Evolutionary conservation across 2,329 filamentous ascomycete genomes (phyloP).

Genomic region (Akanthomyces dipterigenus): DNA sequence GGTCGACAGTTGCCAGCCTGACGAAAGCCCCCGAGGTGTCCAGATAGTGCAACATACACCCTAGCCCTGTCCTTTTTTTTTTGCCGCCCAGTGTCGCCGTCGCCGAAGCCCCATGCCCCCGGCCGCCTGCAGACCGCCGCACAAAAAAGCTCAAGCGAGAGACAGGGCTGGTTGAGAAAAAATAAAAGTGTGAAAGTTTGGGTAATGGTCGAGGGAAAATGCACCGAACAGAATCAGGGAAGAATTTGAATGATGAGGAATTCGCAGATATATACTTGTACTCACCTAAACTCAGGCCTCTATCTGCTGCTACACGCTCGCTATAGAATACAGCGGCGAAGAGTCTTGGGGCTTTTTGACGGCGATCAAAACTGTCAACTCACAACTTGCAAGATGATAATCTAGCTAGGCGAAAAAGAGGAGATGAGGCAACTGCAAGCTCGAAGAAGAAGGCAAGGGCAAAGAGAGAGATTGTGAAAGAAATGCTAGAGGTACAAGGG

Average conservation of each 20-base stretch:
- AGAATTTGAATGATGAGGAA: background rate
- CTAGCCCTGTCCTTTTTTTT: background rate
- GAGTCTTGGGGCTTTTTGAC: background rate
- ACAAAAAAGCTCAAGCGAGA: conserved; percentile 10
- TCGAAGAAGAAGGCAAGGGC: background rate
- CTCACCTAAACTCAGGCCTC: conserved; percentile 2
- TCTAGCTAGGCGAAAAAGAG: background rate
- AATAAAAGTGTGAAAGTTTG: background rate
- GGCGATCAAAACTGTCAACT: background rate
- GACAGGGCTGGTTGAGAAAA: background rate
- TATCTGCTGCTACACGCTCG: background rate
- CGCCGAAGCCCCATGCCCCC: background rate
- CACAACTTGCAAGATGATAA: background rate
- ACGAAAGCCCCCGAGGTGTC: background rate
- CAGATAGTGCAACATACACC: background rate
- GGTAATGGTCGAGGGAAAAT: background rate
- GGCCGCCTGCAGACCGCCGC: conserved; percentile 6
- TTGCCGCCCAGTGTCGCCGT: background rate
- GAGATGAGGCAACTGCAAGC: background rate
- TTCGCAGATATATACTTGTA: background rate
- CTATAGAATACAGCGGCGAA: background rate
- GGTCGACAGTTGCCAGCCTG: background rate
- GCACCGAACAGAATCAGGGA: background rate
- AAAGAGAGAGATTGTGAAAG: background rate
- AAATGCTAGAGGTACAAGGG: background rate